phyloP scores from a whole-genome alignment of 768 basidiomycete genomes.

The Scleroderma citrinum region DNA sequence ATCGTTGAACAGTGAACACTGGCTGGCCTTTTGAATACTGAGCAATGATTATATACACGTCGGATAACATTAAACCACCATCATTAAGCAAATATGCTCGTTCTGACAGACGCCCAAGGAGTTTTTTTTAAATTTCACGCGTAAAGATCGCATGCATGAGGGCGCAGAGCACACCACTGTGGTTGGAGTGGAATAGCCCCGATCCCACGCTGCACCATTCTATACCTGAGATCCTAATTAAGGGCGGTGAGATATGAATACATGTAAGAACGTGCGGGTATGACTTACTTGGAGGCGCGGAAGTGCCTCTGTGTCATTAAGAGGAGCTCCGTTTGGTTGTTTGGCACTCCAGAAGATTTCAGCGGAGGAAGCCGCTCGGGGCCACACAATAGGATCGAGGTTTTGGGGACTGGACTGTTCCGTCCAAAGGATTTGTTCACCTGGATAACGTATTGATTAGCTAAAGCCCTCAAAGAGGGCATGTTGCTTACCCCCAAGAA shows the following conservation, averaged over 20 bases:
- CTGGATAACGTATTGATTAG: slow-evolving; percentile 12
- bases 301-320: slow-evolving; percentile 37
- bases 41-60: too few relatives aligned
- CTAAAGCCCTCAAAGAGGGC: not conserved
- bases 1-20: too few relatives aligned
- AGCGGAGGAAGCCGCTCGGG: slow-evolving; percentile 39
- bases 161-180: slow-evolving; percentile 49
- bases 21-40: too few relatives aligned
- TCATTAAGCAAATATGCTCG: too few relatives aligned
- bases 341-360: slow-evolving; percentile 52
- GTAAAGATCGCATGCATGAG: slow-evolving; percentile 36
- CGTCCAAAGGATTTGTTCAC: slow-evolving; percentile 39
- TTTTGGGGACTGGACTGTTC: slow-evolving; percentile 42
- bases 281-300: slow-evolving; percentile 42
- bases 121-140: too few relatives aligned
- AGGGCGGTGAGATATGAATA: too few relatives aligned
- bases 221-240: slow-evolving; percentile 40
- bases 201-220: slow-evolving; percentile 45
- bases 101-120: too few relatives aligned
- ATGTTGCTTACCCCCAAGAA: slow-evolving; percentile 28
- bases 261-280: too few relatives aligned
- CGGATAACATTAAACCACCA: too few relatives aligned
- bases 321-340: slow-evolving; percentile 29
- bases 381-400: slow-evolving; percentile 44
- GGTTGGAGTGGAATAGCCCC: slow-evolving; percentile 48